phyloP scores from a whole-genome alignment of 768 basidiomycete species.

The Pleurotus citrinopileatus region DNA sequence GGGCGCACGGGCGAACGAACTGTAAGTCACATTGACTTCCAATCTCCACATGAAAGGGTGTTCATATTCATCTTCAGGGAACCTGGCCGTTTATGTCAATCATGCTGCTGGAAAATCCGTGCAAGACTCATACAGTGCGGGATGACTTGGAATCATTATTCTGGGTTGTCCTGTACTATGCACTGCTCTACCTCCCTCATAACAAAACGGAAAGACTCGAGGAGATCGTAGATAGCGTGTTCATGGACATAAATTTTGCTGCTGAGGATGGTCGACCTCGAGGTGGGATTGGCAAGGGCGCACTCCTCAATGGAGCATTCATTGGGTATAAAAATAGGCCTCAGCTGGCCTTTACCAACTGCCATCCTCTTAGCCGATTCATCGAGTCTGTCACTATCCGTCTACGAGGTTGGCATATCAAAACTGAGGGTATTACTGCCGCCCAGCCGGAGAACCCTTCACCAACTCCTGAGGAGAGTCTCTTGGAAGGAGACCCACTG shows the following conservation, averaged over 20 bases:
- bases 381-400: too few species aligned
- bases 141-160: slow-evolving; percentile 18
- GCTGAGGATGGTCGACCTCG: too few species aligned
- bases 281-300: too few species aligned
- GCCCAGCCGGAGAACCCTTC: too few species aligned
- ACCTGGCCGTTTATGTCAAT: slow-evolving; percentile 18
- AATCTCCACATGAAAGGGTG: neutral
- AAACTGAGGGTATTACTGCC: too few species aligned
- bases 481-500: too few species aligned
- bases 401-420: too few species aligned
- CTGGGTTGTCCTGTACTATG: slow-evolving; percentile 17
- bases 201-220: neutral
- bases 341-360: too few species aligned
- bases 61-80: slow-evolving; percentile 10
- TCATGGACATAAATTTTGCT: neutral
- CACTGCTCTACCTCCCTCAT: slow-evolving; percentile 14
- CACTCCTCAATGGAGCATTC: too few species aligned
- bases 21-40: neutral
- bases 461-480: too few species aligned
- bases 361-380: too few species aligned
- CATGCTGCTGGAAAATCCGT: neutral
- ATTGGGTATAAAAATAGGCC: too few species aligned
- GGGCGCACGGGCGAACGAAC: slow-evolving; percentile 3
- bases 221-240: neutral
- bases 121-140: slow-evolving; percentile 10